A percentile compares a stretch with the other conserved stretches of the same genome.
These are phyloP conservation scores for Lasiodiplodia theobromae DNA, from an alignment of 2,329 filamentous ascomycete species.

Conservation along the genomic window DNA sequence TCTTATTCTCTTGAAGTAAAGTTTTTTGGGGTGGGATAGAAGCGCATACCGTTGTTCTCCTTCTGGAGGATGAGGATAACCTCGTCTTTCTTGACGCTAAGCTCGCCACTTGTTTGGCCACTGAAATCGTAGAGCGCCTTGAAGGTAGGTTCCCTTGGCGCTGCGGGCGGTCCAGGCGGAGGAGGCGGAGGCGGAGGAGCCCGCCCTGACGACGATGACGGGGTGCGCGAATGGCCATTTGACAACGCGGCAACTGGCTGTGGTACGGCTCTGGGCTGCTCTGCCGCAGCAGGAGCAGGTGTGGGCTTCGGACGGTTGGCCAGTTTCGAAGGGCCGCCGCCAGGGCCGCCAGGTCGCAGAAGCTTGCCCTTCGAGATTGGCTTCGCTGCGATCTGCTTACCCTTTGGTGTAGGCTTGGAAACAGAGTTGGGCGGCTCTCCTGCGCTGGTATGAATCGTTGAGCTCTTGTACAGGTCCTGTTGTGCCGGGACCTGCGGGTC, in stretches of 20 bases:
- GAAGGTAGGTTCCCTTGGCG: constrained; percentile 75
- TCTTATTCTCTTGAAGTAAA: background rate
- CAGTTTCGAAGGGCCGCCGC: constrained; percentile 78
- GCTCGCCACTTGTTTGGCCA: constrained; percentile 83
- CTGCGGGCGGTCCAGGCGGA: constrained; percentile 66
- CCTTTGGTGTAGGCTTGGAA: constrained; percentile 85
- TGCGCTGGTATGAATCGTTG: constrained; percentile 82
- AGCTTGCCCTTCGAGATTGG: constrained; percentile 94
- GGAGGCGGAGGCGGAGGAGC: constrained; percentile 67
- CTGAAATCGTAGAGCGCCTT: constrained; percentile 93
- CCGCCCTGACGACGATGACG: constrained; percentile 54
- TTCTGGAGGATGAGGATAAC: constrained; percentile 91
- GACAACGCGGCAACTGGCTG: constrained; percentile 62
- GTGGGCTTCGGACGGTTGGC: constrained; percentile 55
- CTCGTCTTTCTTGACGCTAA: constrained; percentile 80
- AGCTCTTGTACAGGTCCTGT: constrained; percentile 88
- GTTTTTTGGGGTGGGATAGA: background rate
- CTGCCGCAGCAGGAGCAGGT: constrained; percentile 37
- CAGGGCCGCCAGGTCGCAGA: constrained; percentile 87
- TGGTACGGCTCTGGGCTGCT: constrained; percentile 57
- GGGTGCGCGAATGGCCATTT: constrained; percentile 53
- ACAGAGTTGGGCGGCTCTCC: constrained; percentile 84
- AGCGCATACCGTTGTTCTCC: constrained; percentile 83
- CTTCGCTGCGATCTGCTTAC: constrained; percentile 83
- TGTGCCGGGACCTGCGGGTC: constrained; percentile 75